Percentiles rank a stretch among this genome's conserved stretches.
Conservation (phyloP, 139 green algal species). For the Chara braunii region DNA sequence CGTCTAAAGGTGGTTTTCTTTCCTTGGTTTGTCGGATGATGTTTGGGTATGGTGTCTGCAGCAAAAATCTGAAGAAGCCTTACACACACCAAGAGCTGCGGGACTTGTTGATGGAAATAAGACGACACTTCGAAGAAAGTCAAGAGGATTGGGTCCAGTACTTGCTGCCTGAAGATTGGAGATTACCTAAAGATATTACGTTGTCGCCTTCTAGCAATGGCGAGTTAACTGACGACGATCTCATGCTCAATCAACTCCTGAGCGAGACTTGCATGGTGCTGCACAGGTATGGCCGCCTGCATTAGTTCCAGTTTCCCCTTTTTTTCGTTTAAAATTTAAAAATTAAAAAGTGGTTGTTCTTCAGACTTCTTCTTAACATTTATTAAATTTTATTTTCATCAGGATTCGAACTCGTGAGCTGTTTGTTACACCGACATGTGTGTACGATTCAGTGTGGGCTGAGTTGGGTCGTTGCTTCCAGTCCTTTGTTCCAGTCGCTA, state of each 20-base stretch:
- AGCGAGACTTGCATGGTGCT: conserved; percentile 10
- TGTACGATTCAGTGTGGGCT: too few species aligned
- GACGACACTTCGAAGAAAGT: conserved; percentile 5
- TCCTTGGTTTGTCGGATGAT: background rate
- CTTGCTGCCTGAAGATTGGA: conserved; percentile 19
- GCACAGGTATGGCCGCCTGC: too few species aligned
- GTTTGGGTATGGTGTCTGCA: background rate
- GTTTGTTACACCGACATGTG: too few species aligned
- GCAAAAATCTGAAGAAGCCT: conserved; percentile 16
- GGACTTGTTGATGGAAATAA: background rate
- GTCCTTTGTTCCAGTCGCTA: too few species aligned
- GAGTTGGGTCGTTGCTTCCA: too few species aligned
- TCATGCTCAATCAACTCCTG: conserved; percentile 22
- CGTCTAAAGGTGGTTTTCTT: background rate
- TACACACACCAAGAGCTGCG: conserved; percentile 20
- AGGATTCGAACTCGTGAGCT: too few species aligned
- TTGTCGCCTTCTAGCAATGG: conserved; percentile 2
- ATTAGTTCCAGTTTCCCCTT: too few species aligned
- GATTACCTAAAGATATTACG: conserved; percentile 22
- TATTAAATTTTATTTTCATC: too few species aligned
- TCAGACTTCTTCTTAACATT: too few species aligned
- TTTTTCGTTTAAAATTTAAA: too few species aligned
- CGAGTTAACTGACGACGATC: conserved; percentile 1
- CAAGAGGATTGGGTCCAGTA: conserved; percentile 5
- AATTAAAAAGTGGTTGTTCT: too few species aligned